phyloP scores from a whole-genome alignment of 2,329 filamentous ascomycete species.

The Fusarium subglutinans region DNA sequence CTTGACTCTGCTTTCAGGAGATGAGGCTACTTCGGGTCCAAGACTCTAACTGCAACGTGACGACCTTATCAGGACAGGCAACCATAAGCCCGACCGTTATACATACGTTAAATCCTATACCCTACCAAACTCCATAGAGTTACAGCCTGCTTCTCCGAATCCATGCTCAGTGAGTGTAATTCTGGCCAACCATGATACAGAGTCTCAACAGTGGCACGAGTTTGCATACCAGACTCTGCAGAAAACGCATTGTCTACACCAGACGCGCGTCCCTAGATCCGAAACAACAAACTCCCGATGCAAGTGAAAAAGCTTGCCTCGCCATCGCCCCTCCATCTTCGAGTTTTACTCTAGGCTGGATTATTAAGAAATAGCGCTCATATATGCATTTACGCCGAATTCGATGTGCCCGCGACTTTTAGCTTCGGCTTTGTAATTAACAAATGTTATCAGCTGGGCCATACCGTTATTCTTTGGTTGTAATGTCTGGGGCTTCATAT shows the following conservation, averaged over 20 bases:
- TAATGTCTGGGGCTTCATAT: neutral
- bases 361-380: neutral
- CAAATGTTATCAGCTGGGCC: neutral
- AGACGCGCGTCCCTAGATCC: slow-evolving; percentile 34
- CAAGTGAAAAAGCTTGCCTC: neutral
- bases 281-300: slow-evolving; percentile 31
- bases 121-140: slow-evolving; percentile 7
- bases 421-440: slow-evolving; percentile 5
- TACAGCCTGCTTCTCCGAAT: slow-evolving; percentile 3
- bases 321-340: slow-evolving; percentile 11
- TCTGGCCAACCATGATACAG: slow-evolving; percentile 21
- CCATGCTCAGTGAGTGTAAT: slow-evolving; percentile 4
- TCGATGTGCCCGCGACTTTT: neutral
- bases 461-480: slow-evolving; percentile 1
- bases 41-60: neutral
- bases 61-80: neutral
- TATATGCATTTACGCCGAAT: neutral
- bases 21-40: neutral
- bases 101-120: neutral
- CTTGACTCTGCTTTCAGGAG: neutral
- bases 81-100: neutral
- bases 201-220: slow-evolving; percentile 30
- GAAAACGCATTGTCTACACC: slow-evolving; percentile 21
- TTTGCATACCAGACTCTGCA: slow-evolving; percentile 36
- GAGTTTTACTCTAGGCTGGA: neutral